Base-by-base conservation (phyloP, 2,329 filamentous ascomycete genomes). In the Elsinoe australis region DNA sequence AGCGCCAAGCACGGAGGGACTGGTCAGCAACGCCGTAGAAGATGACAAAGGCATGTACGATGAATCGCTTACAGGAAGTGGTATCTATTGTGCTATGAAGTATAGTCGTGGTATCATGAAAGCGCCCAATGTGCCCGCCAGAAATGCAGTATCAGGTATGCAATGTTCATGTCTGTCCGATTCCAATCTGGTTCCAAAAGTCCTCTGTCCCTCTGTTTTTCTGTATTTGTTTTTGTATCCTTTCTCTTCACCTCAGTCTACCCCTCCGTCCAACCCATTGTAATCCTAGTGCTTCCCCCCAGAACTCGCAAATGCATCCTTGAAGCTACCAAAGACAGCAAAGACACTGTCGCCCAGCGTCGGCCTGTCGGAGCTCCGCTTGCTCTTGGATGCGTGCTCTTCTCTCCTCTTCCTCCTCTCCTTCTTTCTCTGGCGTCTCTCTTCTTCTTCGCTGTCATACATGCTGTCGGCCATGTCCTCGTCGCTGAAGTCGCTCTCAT, bases 371-470 rank as follows among this genome's bases (percentile, higher is more conserved):
- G 24, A 12, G 10, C 39, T 36, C 7, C 22, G 10, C 22, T 48
- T 39, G 15, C 45, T 29, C 19, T 22, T 28, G 4, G 18, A 17
- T 3, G 32, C 45, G 18, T 47, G 17, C 15, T 31, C 45, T 36
- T 39, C 33, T n/a, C 45, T n/a, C 15, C 45, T 36, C 24, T 28
- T 34, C 17, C 33, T 14, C 12, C 45, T 14, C 18, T 48, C 45
- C 14, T 48, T 34, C 34, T 39, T 48, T 33, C 45, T 15, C 12
- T 33, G 32, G 7, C 45, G 32, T 12, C 45, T n/a, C 17, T 48
- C 45, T 31, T 48, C 45, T 18, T 48, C 45, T 29, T 48, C 45
- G 33, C 45, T 48, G 33, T 48, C 45, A 15, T 36, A 31, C 32
- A 31, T 36, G 33, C 45, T 48, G 17, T 48, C 45, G 15, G 22